Conservation (phyloP, 306 rosid genomes). For the Vigna mungo region DNA sequence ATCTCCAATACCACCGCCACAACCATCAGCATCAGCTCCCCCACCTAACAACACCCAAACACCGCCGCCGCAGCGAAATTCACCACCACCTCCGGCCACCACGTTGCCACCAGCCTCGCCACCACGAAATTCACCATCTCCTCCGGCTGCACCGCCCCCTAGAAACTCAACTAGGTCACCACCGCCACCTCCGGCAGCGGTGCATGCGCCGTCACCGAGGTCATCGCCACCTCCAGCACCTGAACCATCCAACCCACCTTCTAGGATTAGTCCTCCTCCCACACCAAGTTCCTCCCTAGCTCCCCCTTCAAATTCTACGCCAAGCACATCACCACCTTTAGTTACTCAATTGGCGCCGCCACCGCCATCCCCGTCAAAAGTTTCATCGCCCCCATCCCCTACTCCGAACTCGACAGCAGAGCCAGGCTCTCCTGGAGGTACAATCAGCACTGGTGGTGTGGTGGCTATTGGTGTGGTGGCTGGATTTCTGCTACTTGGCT, state of each 20-base stretch:
- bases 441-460: slow-evolving; percentile 59
- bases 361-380: slow-evolving; percentile 41
- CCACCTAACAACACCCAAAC: slow-evolving; percentile 29
- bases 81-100: slow-evolving; percentile 51
- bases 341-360: slow-evolving; percentile 49
- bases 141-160: slow-evolving; percentile 47
- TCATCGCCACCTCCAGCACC: slow-evolving; percentile 51
- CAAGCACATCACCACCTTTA: slow-evolving; percentile 46
- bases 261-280: slow-evolving; percentile 44
- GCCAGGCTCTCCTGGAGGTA: slow-evolving; percentile 50
- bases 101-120: slow-evolving; percentile 40
- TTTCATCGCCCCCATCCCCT: slow-evolving; percentile 39
- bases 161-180: slow-evolving; percentile 50
- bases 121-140: slow-evolving; percentile 37
- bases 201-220: slow-evolving; percentile 35
- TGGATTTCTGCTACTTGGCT: slow-evolving; percentile 58
- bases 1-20: slow-evolving; percentile 44
- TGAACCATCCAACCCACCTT: slow-evolving; percentile 52
- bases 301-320: slow-evolving; percentile 58
- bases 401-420: slow-evolving; percentile 44
- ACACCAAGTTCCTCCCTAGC: slow-evolving; percentile 52
- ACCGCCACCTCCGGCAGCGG: slow-evolving; percentile 44
- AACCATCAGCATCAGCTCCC: slow-evolving; percentile 52
- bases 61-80: slow-evolving; percentile 38
- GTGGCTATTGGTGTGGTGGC: slow-evolving; percentile 62